phyloP scores from a whole-genome alignment of 768 basidiomycete genomes.

The Tylopilus vinaceipallidus region DNA sequence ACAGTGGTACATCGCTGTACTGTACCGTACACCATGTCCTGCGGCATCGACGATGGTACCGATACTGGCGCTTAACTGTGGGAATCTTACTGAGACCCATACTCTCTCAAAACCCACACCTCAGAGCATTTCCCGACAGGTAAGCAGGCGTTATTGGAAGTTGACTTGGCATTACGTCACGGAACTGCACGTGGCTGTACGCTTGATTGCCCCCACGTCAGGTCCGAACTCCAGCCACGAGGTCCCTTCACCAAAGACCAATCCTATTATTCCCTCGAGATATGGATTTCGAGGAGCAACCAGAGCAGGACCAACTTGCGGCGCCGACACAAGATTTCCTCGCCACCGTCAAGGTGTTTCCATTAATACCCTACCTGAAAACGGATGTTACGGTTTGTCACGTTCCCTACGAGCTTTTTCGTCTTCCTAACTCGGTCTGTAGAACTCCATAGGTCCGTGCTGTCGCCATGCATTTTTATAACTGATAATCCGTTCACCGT shows the following conservation, averaged over 20 bases:
- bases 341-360: constrained; percentile 71
- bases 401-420: constrained; percentile 12
- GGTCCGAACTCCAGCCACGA: constrained; percentile 2
- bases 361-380: constrained; percentile 72
- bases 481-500: not conserved
- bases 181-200: too few relatives aligned
- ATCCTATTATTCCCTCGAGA: constrained; percentile 3
- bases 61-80: too few relatives aligned
- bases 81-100: too few relatives aligned
- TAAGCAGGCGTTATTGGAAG: too few relatives aligned
- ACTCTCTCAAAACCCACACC: too few relatives aligned
- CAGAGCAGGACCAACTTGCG: constrained; percentile 32
- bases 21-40: too few relatives aligned
- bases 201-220: too few relatives aligned
- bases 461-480: not conserved
- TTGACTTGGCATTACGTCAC: too few relatives aligned
- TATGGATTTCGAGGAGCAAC: constrained; percentile 37
- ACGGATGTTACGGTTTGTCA: constrained; percentile 63
- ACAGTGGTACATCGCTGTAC: too few relatives aligned
- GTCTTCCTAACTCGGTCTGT: constrained; percentile 5
- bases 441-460: constrained; percentile 31
- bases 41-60: too few relatives aligned
- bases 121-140: too few relatives aligned
- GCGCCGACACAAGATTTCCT: constrained; percentile 58
- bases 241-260: not conserved